Evolutionary conservation across 371 early-diverging fungal species (phyloP), one percentile per base, ranked within the genome.

Genomic region (Rhizopus microsporus): DNA sequence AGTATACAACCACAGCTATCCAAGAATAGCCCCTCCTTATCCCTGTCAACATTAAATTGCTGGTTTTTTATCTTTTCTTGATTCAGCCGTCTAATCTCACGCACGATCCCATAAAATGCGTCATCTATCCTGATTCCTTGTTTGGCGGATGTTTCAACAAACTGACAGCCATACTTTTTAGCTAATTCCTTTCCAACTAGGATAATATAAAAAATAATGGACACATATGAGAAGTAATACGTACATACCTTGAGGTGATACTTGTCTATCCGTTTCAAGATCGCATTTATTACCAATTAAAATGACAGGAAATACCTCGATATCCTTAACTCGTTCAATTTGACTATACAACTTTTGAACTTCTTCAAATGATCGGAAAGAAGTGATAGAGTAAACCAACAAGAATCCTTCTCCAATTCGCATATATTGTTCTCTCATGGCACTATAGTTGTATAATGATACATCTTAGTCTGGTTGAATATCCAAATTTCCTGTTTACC

Each of bases 111-210:
- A 64, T 88, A 91, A 79, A 95, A 99, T 8, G 93, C 85, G 53
- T 95, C 94, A 43, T 95, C 90, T 13, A 61, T 51, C 6, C 37
- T 39, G 1, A 56, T 51, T 32, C 51, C 46, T 51, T 88, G 84
- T 69, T 92, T 90, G 37, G 98, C 98, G 32, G 93, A 93, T 5
- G 97, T 94, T 78, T 98, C 98, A 33, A 93, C 81, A 74, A 95
- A 92, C 37, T 83, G 78, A 63, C 93, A 92, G 10, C 80, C 80
- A 62, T 93, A 92, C 32, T 71, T 64, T 60, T 84, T 77, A 10
- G 98, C 96, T 13, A 92, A 83, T 8, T 91, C 93, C 51, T 82
- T 72, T 17, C 94, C 99, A 78, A 92, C 94, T 76, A 7, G 3
- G 2, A 43, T 43, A 6, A 12, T 60, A 93, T 83, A 7, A 63